Conservation (phyloP, 306 rosid genomes). For the Prunus armeniaca region DNA sequence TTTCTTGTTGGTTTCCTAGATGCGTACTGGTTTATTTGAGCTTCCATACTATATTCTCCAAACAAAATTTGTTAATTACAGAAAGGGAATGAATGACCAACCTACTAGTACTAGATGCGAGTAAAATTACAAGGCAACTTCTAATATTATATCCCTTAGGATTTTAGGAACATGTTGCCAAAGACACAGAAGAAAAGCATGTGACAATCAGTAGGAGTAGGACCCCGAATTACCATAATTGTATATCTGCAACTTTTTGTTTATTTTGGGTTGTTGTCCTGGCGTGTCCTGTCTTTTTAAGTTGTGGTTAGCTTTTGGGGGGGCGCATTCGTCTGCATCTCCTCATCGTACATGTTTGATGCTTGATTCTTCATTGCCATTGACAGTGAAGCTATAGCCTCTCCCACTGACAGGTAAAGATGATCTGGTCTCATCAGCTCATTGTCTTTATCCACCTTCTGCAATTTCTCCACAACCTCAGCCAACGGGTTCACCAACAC, state of each 20-base stretch:
- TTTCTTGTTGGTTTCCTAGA: not conserved
- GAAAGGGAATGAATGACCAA: not conserved
- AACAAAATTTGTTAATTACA: not conserved
- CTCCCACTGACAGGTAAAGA: conserved; percentile 72
- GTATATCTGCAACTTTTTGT: too few relatives aligned
- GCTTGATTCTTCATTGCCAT: conserved; percentile 38
- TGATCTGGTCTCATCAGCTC: conserved; percentile 40
- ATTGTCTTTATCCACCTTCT: conserved; percentile 42
- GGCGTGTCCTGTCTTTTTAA: too few relatives aligned
- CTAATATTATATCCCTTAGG: too few relatives aligned
- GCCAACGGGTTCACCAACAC: conserved; percentile 89
- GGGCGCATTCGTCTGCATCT: not conserved
- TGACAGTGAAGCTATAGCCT: conserved; percentile 68
- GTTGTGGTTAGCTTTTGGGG: not conserved
- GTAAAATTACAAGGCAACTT: too few relatives aligned
- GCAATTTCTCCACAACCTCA: conserved; percentile 71
- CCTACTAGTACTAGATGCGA: too few relatives aligned
- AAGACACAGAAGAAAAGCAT: too few relatives aligned
- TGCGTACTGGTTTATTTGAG: not conserved
- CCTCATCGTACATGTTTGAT: conserved; percentile 24
- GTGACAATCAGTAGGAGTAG: too few relatives aligned
- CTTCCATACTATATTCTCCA: not conserved
- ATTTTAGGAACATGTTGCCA: too few relatives aligned
- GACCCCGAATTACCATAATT: too few relatives aligned
- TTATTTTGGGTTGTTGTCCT: not conserved